Evolutionary conservation across 768 basidiomycete genomes (phyloP), one percentile per base, ranked within the genome.

Genomic region (Daedalea quercina): DNA sequence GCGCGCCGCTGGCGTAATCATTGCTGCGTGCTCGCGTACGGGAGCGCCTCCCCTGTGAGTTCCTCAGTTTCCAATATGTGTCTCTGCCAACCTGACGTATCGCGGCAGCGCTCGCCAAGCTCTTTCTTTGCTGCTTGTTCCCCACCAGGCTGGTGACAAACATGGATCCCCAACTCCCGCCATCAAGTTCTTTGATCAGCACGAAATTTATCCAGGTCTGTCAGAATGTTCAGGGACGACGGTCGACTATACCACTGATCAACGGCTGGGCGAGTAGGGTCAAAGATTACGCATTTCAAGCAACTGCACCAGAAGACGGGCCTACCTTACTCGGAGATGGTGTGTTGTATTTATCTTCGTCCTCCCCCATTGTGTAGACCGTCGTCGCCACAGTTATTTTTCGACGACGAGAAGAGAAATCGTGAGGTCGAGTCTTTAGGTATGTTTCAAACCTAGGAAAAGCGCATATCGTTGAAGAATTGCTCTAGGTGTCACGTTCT

Each of bases 281-380:
- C 90, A 22, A 94, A 94, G 70, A 70, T 91, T 17, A 76, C 77
- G 3, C 91, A 94, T 63, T 94, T 94, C 72, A 82, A 78, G 63
- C 75, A 78, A 44, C 62, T 94, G 31, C 76, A 78, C 58, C 58
- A 71, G 50, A 75, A 77, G 62, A 81, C 80, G 0, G 74, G 75
- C 1, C 73, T 81, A 3, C 72, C 78, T 0, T 79, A 77, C 60
- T 69, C 71, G 4, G 77, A 79, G 51, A 80, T 80, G 78, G 77
- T 76, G 13, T 46, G 34, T 25, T 23, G 17, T 33, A 19, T 11
- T 9, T 11, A 20, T 42, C 24, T 35, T 24, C n/a, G n/a, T n/a
- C n/a, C n/a, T n/a, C n/a, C n/a, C n/a, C n/a, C n/a, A n/a, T n/a
- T n/a, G n/a, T n/a, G n/a, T n/a, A n/a, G n/a, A n/a, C n/a, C n/a